These are phyloP conservation scores for Ophiognomonia clavigignenti-juglandacearum DNA, from an alignment of 2,329 filamentous ascomycete species.

Conservation along the genomic window DNA sequence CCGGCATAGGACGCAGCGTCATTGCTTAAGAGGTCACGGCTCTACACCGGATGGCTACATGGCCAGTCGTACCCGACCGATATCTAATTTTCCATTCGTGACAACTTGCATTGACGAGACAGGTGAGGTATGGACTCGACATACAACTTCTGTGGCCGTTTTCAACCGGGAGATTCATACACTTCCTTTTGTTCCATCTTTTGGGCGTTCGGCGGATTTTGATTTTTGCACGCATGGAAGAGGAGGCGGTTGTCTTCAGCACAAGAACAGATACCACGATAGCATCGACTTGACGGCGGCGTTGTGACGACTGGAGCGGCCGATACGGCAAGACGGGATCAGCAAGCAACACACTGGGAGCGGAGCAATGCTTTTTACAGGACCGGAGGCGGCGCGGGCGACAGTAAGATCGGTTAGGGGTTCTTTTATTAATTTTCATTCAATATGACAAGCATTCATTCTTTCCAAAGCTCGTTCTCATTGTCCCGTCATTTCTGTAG, in stretches of 20 bases:
- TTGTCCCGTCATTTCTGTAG: background rate
- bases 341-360: background rate
- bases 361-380: too few relatives aligned
- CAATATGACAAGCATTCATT: conserved; percentile 12
- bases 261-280: conserved; percentile 12
- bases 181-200: conserved; percentile 4
- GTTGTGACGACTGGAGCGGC: background rate
- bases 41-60: background rate
- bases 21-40: conserved; percentile 32
- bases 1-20: conserved; percentile 44
- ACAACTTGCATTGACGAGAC: background rate
- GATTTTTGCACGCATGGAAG: background rate
- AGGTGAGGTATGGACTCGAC: background rate
- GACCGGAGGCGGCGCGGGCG: too few relatives aligned
- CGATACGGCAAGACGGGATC: background rate
- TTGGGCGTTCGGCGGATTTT: conserved; percentile 3
- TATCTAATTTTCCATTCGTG: background rate
- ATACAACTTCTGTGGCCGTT: too few relatives aligned
- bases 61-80: too few relatives aligned
- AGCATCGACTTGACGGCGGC: conserved; percentile 4
- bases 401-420: background rate
- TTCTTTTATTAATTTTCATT: conserved; percentile 1
- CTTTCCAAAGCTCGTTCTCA: background rate
- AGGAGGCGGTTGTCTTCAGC: conserved; percentile 5
- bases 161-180: background rate